Evolutionary conservation across 371 early-diverging fungal species (phyloP), one percentile per base, ranked within the genome.

Genomic region (Apophysomyces elegans): DNA sequence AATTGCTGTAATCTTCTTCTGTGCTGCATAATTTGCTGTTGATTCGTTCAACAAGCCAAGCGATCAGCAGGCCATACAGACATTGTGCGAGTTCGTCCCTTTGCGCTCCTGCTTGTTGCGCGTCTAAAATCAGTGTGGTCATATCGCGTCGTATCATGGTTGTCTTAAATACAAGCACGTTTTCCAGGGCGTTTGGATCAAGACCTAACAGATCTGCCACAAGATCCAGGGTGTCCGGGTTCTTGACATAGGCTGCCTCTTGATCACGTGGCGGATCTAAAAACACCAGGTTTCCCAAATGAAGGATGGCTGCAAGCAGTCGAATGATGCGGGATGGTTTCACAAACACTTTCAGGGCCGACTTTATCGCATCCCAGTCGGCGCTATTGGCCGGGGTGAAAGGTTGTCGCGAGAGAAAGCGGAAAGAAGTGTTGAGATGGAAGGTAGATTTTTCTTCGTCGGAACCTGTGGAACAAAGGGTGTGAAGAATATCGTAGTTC

Each of bases 211-310:
- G 83, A 59, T 90, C 90, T 1, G 99, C 92, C 2, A 91, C 91
- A 45, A 90, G 80, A 35, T 91, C 91, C 39, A 97, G 79, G n/a
- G 77, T 79, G n/a, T 92, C 93, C 2, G 81, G 73, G 63, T 95
- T 92, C 65, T 86, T 86, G 63, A 94, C 86, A 63, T 80, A 83
- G 43, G 91, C 91, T 3, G 91, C 90, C 44, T 93, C 93, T 61
- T 90, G 85, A 54, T 68, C 74, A 56, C 57, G 50, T 9, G 77
- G 76, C 37, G 84, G 84, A 50, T 88, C 88, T 62, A 87, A 83
- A 73, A 97, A 98, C 32, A 85, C 79, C 65, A 98, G 74, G 76
- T 96, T 96, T 37, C 97, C 96, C 36, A 98, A 84, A 69, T 94
- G 92, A 47, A 98, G 77, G 63, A 98, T 93, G 11, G 95, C 92